Evolutionary conservation across 805 yeast genomes (phyloP), one percentile per base, ranked within the genome.

Genomic region (Barnettozyma californica): DNA sequence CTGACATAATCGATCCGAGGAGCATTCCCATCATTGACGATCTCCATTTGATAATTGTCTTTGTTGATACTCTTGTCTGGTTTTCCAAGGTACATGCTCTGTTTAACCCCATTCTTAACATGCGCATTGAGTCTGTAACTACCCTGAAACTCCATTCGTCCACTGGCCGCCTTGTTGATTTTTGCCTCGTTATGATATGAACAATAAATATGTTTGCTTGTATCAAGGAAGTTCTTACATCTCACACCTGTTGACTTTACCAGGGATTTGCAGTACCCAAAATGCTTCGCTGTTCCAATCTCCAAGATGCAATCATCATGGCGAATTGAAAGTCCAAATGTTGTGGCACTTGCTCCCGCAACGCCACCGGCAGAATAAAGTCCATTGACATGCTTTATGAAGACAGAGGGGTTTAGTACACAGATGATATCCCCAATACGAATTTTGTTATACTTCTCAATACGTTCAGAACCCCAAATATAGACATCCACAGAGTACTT

Each of bases 91-190:
- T 69, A 69, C 53, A 78, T 64, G 0, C 75, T 68, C 48, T 74
- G 79, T 45, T 59, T 68, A 25, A 57, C 59, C 16, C 75, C 79
- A 39, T 69, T 60, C 23, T 71, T 70, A 5, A 90, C 82, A 36
- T 57, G 56, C 7, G 88, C 76, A 56, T 80, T 74, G 65, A 78
- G 63, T 49, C 81, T 66, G 50, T 75, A 70, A 51, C 78, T 68
- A 14, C 86, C 78, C 63, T 81, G 86, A 46, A 92, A 70, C 63
- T 91, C 98, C 71, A 88, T 77, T 52, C 98, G 70, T 52, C 77
- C 74, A n/a, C 81, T 74, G 19, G 79, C 75, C 0, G 77, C 65
- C 41, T 71, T 71, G 40, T 75, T 73, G 47, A 80, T 69, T 40
- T 78, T 72, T 43, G 73, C 55, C 52, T 87, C 92, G 16, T 76